phyloP scores from a whole-genome alignment of 805 yeast genomes.

The Candida sithepensis region DNA sequence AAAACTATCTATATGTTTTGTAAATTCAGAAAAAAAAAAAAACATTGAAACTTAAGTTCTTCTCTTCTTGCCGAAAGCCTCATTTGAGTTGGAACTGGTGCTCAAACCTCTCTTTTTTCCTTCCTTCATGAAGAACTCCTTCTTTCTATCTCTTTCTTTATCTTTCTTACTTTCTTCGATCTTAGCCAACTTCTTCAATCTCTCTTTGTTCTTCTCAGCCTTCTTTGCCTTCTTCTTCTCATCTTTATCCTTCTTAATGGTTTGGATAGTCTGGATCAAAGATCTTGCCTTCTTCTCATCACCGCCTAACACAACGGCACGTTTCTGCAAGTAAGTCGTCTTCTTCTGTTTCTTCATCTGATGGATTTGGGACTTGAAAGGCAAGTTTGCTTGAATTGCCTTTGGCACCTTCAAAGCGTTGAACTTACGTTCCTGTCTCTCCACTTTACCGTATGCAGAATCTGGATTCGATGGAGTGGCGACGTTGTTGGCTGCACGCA shows the following conservation, averaged over 20 bases:
- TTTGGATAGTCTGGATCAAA: conserved; percentile 79
- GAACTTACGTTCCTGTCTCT: conserved; percentile 79
- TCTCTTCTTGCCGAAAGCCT: conserved; percentile 28
- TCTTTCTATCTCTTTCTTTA: conserved; percentile 79
- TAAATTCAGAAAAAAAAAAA: neutral
- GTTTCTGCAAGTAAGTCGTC: conserved; percentile 74
- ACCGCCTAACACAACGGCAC: conserved; percentile 91
- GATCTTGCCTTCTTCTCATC: conserved; percentile 93
- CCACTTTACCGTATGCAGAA: conserved; percentile 63
- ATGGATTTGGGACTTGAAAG: conserved; percentile 88
- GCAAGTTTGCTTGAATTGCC: conserved; percentile 69
- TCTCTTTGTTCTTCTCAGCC: conserved; percentile 68
- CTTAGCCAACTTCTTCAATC: conserved; percentile 73
- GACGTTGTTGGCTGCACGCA: conserved; percentile 70
- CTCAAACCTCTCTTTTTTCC: conserved; percentile 59
- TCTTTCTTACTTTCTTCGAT: conserved; percentile 65
- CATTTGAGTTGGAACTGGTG: conserved; percentile 21
- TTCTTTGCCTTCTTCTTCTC: conserved; percentile 71
- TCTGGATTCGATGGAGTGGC: conserved; percentile 57
- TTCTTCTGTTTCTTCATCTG: conserved; percentile 85
- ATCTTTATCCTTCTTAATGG: conserved; percentile 83
- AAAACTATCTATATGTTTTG: neutral
- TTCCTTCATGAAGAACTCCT: conserved; percentile 73
- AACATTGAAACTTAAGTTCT: conserved; percentile 8
- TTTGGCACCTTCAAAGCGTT: conserved; percentile 86